These are phyloP conservation scores for Neurospora pannonica DNA, from an alignment of 495 filamentous ascomycete species.

Conservation along the genomic window DNA sequence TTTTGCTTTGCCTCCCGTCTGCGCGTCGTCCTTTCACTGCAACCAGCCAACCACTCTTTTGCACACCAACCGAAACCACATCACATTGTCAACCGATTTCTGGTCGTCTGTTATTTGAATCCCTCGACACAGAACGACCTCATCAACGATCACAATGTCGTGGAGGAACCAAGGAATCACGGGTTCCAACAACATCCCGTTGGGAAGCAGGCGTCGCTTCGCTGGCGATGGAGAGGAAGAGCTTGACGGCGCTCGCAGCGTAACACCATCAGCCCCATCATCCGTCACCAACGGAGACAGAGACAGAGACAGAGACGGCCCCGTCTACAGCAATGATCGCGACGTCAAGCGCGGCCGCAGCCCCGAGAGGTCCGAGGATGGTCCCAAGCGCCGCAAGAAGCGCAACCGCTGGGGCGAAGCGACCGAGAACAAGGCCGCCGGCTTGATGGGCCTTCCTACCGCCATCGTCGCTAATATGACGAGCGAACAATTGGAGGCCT, in stretches of 20 bases:
- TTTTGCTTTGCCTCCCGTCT: constrained; percentile 8
- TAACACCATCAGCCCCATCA: constrained; percentile 1
- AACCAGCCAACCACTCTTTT: background rate
- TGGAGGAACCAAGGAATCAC: constrained; percentile 96
- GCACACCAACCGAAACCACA: background rate
- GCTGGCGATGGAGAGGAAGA: constrained; percentile 55
- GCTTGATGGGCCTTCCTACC: constrained; percentile 93
- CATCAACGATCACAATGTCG: constrained; percentile 49
- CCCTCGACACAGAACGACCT: background rate
- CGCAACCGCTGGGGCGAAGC: constrained; percentile 95
- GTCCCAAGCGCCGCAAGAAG: constrained; percentile 81
- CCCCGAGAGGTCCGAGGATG: constrained; percentile 51
- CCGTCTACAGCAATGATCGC: constrained; percentile 56
- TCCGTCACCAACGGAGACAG: constrained; percentile 17
- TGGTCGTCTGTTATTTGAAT: background rate
- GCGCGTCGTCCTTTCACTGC: constrained; percentile 1
- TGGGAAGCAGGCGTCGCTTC: constrained; percentile 82
- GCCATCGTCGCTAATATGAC: constrained; percentile 96
- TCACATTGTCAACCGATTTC: background rate
- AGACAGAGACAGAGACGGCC: constrained; percentile 2
- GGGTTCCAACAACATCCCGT: constrained; percentile 94
- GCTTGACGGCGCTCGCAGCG: background rate
- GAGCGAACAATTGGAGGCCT: constrained; percentile 93
- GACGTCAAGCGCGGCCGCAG: constrained; percentile 56
- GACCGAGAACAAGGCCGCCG: constrained; percentile 94